A percentile compares a stretch with the other conserved stretches of the same genome.
Evolutionary conservation across 1,284 basidiomycete genomes (phyloP).

Genomic region (Athelia sp.): DNA sequence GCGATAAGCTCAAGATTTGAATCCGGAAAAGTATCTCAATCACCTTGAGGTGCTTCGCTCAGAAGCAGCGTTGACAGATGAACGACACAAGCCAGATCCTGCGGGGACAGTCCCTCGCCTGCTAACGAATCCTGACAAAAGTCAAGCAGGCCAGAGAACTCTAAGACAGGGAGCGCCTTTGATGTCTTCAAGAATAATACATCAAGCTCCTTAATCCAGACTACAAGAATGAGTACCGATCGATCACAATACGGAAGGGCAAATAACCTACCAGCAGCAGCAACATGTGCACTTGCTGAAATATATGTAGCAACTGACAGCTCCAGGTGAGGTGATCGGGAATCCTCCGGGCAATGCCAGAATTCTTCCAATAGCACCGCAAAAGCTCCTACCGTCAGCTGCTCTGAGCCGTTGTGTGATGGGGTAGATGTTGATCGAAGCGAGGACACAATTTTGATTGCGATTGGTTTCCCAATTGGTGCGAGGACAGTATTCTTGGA

Average conservation of each 20-base stretch:
- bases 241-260: no score
- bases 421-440: not conserved
- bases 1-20: no score
- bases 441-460: constrained; percentile 12
- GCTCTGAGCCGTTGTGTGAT: constrained; percentile 9
- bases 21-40: no score
- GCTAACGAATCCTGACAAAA: constrained; percentile 40
- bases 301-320: constrained; percentile 33
- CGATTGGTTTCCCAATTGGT: constrained; percentile 10
- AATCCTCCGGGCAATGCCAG: constrained; percentile 15
- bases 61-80: constrained; percentile 44
- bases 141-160: constrained; percentile 41
- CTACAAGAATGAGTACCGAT: no score
- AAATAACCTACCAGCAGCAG: constrained; percentile 23
- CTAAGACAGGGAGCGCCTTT: constrained; percentile 32
- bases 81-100: constrained; percentile 33
- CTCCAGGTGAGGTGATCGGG: constrained; percentile 29
- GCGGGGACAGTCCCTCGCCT: constrained; percentile 12
- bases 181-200: constrained; percentile 29
- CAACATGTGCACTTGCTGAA: constrained; percentile 19
- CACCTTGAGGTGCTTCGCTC: constrained; percentile 56
- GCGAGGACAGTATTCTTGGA: constrained; percentile 2
- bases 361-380: constrained; percentile 39
- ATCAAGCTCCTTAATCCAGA: no score
- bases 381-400: constrained; percentile 22